These are phyloP conservation scores for Tuber umbilicatum DNA, from an alignment of 495 filamentous ascomycete species.

Conservation along the genomic window DNA sequence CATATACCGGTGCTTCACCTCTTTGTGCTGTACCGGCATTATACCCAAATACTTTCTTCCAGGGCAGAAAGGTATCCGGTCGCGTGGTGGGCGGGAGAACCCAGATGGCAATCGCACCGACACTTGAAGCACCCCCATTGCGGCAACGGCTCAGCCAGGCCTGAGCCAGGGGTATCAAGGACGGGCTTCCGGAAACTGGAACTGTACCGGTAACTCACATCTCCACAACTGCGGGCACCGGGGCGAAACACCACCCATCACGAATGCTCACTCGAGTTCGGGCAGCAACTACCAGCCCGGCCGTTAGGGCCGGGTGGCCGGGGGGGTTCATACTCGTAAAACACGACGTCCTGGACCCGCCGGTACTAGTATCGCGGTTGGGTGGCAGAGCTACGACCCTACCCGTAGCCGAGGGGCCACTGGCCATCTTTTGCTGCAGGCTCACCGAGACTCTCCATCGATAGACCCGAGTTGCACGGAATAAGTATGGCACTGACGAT, in stretches of 20 bases:
- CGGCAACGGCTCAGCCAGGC: neutral
- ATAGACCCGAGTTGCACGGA: neutral
- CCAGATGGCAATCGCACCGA: too few relatives aligned
- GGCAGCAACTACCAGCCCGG: neutral
- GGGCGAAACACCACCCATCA: neutral
- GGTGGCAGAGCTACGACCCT: neutral
- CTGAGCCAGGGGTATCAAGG: neutral
- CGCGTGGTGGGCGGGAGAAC: too few relatives aligned
- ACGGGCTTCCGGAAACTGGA: neutral
- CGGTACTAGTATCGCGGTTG: neutral
- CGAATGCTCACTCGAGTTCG: neutral
- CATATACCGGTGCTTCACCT: too few relatives aligned
- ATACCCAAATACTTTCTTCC: too few relatives aligned
- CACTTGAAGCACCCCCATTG: neutral
- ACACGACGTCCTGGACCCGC: neutral
- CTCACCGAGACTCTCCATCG: neutral
- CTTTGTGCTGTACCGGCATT: too few relatives aligned
- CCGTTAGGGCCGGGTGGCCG: neutral
- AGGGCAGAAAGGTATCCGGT: too few relatives aligned
- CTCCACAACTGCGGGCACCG: neutral
- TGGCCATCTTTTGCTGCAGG: neutral
- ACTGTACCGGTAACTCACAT: neutral
- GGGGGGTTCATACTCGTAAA: conserved; percentile 2
- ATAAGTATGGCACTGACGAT: neutral
- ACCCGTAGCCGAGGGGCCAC: neutral